phyloP scores from a whole-genome alignment of 768 basidiomycete genomes.

The Coprinopsis marcescibilis region DNA sequence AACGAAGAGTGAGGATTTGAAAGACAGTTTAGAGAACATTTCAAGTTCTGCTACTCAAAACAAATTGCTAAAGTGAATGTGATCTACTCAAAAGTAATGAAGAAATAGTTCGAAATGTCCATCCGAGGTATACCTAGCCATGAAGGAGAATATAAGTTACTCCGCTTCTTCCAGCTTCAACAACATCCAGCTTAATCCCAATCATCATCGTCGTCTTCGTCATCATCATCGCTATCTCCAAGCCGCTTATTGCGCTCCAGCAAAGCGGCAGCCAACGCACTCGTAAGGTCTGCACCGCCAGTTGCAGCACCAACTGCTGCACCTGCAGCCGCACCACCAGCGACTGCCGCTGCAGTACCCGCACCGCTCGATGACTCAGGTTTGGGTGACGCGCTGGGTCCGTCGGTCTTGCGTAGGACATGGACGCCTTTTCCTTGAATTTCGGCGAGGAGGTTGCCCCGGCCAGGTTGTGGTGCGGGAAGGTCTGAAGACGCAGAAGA shows the following conservation, averaged over 20 bases:
- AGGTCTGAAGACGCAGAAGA: slow-evolving; percentile 26
- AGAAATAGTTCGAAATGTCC: too few relatives aligned
- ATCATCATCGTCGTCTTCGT: slow-evolving; percentile 62
- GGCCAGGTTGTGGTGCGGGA: slow-evolving; percentile 53
- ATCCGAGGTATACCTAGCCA: too few relatives aligned
- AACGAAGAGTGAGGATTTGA: too few relatives aligned
- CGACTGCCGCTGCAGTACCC: slow-evolving; percentile 30
- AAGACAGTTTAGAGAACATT: too few relatives aligned
- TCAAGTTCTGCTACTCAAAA: too few relatives aligned
- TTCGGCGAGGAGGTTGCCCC: slow-evolving; percentile 63
- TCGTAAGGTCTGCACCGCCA: slow-evolving; percentile 71
- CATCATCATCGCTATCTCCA: slow-evolving; percentile 81
- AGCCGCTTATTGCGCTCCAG: slow-evolving; percentile 80
- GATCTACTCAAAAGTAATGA: too few relatives aligned
- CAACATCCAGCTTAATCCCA: slow-evolving; percentile 40
- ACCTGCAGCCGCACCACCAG: slow-evolving; percentile 29
- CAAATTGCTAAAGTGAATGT: too few relatives aligned
- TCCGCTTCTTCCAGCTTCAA: too few relatives aligned
- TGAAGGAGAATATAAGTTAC: too few relatives aligned
- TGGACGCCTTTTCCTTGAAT: slow-evolving; percentile 81
- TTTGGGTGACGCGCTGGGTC: slow-evolving; percentile 27
- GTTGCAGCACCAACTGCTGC: slow-evolving; percentile 29
- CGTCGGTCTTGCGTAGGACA: slow-evolving; percentile 60
- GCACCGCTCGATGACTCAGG: slow-evolving; percentile 26
- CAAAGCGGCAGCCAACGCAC: slow-evolving; percentile 79